Conservation (phyloP, 2,329 filamentous ascomycete species). For the Fusarium longipes region DNA sequence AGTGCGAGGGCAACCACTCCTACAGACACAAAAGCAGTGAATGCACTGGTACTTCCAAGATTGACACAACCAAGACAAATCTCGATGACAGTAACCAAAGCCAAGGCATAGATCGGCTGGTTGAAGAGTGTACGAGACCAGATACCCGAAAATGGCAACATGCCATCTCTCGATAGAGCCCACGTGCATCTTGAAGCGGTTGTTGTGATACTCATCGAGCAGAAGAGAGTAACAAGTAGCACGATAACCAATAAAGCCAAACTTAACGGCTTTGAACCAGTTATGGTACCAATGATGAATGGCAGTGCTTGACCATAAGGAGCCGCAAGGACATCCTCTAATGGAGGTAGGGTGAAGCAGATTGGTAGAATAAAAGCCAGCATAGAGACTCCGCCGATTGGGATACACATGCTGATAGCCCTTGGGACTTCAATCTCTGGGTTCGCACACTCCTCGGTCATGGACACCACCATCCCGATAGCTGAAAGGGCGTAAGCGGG, state of each 20-base stretch:
- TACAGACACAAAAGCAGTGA: not conserved
- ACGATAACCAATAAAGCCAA: not conserved
- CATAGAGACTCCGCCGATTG: not conserved
- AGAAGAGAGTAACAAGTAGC: not conserved
- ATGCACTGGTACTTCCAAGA: slow-evolving; percentile 1
- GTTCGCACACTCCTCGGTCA: slow-evolving; percentile 6
- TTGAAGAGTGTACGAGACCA: not conserved
- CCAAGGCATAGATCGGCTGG: not conserved
- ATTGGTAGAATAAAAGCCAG: not conserved
- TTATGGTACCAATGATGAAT: not conserved
- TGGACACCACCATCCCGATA: not conserved
- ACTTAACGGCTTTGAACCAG: not conserved
- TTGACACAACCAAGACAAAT: not conserved
- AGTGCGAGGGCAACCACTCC: not conserved
- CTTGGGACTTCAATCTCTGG: not conserved
- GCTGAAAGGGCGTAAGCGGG: not conserved
- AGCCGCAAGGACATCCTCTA: not conserved
- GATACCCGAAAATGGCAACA: not conserved
- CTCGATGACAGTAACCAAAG: not conserved
- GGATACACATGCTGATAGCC: not conserved
- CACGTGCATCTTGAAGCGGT: not conserved
- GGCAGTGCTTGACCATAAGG: not conserved
- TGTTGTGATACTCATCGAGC: not conserved
- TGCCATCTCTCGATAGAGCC: not conserved
- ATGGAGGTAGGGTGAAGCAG: not conserved